phyloP scores from a whole-genome alignment of 768 basidiomycete genomes.

The Zangia roseola region DNA sequence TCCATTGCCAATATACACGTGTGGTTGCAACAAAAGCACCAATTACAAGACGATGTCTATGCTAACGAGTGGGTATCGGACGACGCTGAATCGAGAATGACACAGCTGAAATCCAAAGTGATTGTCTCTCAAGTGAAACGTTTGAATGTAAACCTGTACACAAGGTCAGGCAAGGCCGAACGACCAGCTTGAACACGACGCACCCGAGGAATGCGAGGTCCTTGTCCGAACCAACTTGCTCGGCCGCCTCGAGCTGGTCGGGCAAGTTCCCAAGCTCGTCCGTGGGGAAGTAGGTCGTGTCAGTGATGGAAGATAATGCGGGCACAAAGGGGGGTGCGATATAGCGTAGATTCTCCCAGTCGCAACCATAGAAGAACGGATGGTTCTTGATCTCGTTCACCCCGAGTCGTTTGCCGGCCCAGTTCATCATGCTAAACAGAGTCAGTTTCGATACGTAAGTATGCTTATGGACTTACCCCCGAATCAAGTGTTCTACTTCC shows the following conservation, averaged over 20 bases:
- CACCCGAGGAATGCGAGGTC: slow-evolving; percentile 68
- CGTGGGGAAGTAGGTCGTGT: slow-evolving; percentile 96
- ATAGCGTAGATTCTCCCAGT: slow-evolving; percentile 87
- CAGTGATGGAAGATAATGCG: slow-evolving; percentile 85
- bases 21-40: slow-evolving; percentile 16
- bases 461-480: slow-evolving; percentile 50
- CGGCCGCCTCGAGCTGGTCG: slow-evolving; percentile 57
- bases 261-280: slow-evolving; percentile 81
- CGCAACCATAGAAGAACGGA: slow-evolving; percentile 93
- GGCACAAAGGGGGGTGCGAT: slow-evolving; percentile 98
- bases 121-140: slow-evolving; percentile 46
- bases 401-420: slow-evolving; percentile 69
- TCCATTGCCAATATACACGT: slow-evolving; percentile 16
- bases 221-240: slow-evolving; percentile 63
- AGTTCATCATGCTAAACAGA: slow-evolving; percentile 73
- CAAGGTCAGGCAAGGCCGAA: slow-evolving; percentile 1
- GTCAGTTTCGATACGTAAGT: slow-evolving; percentile 6
- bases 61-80: slow-evolving; percentile 29
- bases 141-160: slow-evolving; percentile 78
- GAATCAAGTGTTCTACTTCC: slow-evolving; percentile 89
- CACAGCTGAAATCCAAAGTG: background rate
- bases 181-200: slow-evolving; percentile 18
- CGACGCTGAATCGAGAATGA: slow-evolving; percentile 3
- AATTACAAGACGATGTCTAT: slow-evolving; percentile 31
- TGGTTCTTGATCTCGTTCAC: slow-evolving; percentile 90